Conservation (phyloP, 2,329 filamentous ascomycete species). For the Penicillium sp. region DNA sequence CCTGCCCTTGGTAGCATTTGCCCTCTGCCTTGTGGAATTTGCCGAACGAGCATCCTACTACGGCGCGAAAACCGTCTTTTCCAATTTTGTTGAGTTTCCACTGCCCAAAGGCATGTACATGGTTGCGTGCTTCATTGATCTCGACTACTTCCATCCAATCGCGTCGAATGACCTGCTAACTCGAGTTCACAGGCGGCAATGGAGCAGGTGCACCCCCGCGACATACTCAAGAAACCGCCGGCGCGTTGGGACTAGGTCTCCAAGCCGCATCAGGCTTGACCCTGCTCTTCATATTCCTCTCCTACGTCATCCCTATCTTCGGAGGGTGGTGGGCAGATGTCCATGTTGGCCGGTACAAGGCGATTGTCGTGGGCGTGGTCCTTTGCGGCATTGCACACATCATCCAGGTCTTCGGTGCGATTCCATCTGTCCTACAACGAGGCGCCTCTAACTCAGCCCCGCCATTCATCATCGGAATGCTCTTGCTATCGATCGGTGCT, state of each 20-base stretch:
- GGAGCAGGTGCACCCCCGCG: slow-evolving; percentile 33
- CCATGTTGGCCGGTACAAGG: slow-evolving; percentile 30
- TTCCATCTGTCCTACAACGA: slow-evolving; percentile 45
- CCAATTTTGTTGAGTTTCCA: slow-evolving; percentile 64
- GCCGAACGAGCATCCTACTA: slow-evolving; percentile 64
- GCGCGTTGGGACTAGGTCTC: slow-evolving; percentile 60
- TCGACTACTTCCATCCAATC: neutral
- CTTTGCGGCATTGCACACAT: slow-evolving; percentile 42
- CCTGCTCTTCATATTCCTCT: slow-evolving; percentile 55
- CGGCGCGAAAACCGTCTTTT: slow-evolving; percentile 57
- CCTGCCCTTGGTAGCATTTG: slow-evolving; percentile 56
- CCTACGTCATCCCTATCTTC: slow-evolving; percentile 59
- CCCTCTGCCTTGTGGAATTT: slow-evolving; percentile 62
- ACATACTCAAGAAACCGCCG: slow-evolving; percentile 49
- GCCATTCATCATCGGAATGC: slow-evolving; percentile 42
- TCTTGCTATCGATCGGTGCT: slow-evolving; percentile 43
- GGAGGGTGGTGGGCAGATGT: slow-evolving; percentile 33
- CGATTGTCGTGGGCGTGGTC: slow-evolving; percentile 43
- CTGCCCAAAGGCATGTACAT: slow-evolving; percentile 49
- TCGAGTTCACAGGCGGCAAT: slow-evolving; percentile 13
- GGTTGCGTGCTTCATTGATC: no score
- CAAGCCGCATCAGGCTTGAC: slow-evolving; percentile 54
- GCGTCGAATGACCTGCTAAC: neutral
- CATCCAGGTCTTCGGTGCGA: slow-evolving; percentile 37
- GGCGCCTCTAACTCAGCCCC: slow-evolving; percentile 36